A percentile compares a stretch with the other conserved stretches of the same genome.
Conservation (phyloP, 495 filamentous ascomycete genomes). For the Penicillium mononematosum region DNA sequence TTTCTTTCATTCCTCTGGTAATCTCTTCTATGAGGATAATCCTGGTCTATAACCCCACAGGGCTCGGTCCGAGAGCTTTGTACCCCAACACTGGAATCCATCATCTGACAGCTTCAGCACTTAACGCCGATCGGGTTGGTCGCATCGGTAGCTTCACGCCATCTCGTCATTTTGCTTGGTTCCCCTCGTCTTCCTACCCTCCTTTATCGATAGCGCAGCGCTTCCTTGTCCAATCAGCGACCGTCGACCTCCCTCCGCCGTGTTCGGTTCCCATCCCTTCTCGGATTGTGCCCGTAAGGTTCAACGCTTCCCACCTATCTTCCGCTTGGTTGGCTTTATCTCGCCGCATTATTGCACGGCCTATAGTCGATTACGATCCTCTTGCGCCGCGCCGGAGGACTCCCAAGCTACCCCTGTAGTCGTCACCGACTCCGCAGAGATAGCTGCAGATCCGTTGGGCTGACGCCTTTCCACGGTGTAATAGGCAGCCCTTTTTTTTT, state of each 20-base stretch:
- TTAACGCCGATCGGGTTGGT: conserved; percentile 28
- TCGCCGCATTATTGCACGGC: conserved; percentile 22
- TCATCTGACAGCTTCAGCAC: conserved; percentile 32
- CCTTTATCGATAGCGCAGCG: conserved; percentile 23
- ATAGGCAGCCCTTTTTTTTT: conserved; percentile 16
- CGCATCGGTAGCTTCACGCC: conserved; percentile 32
- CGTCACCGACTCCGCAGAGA: conserved; percentile 5
- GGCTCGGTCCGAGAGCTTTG: conserved; percentile 9
- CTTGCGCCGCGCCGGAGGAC: conserved; percentile 14
- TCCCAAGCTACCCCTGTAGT: conserved; percentile 2
- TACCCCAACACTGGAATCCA: conserved; percentile 11
- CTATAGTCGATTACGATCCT: conserved; percentile 15
- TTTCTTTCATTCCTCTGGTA: not conserved
- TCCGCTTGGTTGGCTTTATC: conserved; percentile 16
- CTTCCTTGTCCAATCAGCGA: conserved; percentile 31
- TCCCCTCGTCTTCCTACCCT: conserved; percentile 12
- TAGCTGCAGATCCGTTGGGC: conserved; percentile 18
- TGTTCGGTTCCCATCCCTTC: conserved; percentile 10
- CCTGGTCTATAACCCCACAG: conserved; percentile 1
- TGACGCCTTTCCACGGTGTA: conserved; percentile 1
- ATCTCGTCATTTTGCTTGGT: conserved; percentile 30
- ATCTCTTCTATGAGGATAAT: not conserved
- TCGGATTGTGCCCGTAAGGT: conserved; percentile 21
- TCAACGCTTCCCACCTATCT: conserved; percentile 19
- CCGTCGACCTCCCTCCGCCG: conserved; percentile 7